A percentile compares a stretch with the other conserved stretches of the same genome.
Conservation (phyloP, 495 filamentous ascomycete genomes). For the Symbiotaphrina buchneri region DNA sequence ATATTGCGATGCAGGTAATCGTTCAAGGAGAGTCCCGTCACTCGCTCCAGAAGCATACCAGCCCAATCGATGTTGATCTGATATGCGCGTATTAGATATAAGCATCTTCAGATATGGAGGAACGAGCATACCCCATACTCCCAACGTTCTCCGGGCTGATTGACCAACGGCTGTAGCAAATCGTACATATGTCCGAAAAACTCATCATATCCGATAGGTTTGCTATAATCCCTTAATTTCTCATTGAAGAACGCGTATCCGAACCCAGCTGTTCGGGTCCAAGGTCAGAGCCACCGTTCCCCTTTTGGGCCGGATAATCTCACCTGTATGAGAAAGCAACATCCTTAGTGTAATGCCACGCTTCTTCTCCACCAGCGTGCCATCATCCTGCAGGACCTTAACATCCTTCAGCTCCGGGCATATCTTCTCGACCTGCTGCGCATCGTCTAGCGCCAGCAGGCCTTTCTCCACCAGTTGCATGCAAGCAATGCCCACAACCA, state of each 20-base stretch:
- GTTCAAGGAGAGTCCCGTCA: slow-evolving; percentile 23
- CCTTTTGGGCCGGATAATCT: not conserved
- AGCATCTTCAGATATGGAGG: too few species aligned
- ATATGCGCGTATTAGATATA: too few species aligned
- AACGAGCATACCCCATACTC: too few species aligned
- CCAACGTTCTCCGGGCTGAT: too few species aligned
- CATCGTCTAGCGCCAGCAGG: slow-evolving; percentile 25
- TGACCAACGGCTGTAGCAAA: too few species aligned
- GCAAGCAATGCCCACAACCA: slow-evolving; percentile 27
- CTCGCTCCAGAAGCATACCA: slow-evolving; percentile 29
- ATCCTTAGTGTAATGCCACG: slow-evolving; percentile 34
- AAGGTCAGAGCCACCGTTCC: slow-evolving; percentile 2
- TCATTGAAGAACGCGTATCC: slow-evolving; percentile 30
- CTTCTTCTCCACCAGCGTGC: slow-evolving; percentile 25
- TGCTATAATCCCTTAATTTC: too few species aligned
- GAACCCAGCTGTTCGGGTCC: slow-evolving; percentile 16
- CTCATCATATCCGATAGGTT: too few species aligned
- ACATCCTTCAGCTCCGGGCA: slow-evolving; percentile 26
- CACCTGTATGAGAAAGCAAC: slow-evolving; percentile 33
- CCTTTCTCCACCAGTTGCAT: slow-evolving; percentile 42
- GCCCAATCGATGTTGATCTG: slow-evolving; percentile 37
- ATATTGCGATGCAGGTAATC: slow-evolving; percentile 32
- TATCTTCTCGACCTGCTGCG: slow-evolving; percentile 18
- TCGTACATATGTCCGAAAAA: too few species aligned
- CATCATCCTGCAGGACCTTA: slow-evolving; percentile 23